phyloP scores from a whole-genome alignment of 202 grass and related monocot species.

The Carex arenaria region DNA sequence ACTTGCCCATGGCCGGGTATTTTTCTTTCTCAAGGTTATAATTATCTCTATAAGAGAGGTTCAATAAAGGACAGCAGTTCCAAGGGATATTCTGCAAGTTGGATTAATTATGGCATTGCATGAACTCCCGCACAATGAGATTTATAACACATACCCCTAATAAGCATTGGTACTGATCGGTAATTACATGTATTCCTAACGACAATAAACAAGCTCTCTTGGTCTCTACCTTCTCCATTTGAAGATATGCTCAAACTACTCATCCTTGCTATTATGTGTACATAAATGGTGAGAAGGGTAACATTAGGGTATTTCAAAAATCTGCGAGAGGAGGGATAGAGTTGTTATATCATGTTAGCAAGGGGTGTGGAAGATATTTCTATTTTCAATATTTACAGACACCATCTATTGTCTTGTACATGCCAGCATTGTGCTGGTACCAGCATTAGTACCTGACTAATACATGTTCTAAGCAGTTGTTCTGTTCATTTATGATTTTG shows the following conservation, averaged over 20 bases:
- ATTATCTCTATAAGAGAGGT: conserved; percentile 7
- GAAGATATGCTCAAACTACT: background rate
- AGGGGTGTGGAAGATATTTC: background rate
- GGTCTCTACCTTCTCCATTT: background rate
- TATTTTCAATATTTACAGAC: background rate
- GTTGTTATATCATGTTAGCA: background rate
- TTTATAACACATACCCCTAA: background rate
- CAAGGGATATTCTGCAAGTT: background rate
- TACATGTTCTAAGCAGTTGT: background rate
- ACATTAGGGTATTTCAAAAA: background rate
- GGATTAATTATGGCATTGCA: background rate
- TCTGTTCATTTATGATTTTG: conserved; percentile 8
- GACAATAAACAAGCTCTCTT: background rate
- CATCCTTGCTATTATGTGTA: background rate
- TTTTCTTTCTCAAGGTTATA: conserved; percentile 12
- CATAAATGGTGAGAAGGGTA: background rate
- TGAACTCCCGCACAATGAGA: background rate
- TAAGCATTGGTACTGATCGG: background rate
- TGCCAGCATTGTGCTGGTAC: background rate
- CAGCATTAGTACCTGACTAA: background rate
- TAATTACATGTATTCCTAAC: background rate
- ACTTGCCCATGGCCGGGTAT: conserved; percentile 98
- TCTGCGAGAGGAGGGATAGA: background rate
- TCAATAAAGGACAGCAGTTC: background rate
- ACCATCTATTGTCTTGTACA: background rate